Base-by-base conservation (phyloP, 805 yeast species). In the Ogataea nakhonphanomensis region DNA sequence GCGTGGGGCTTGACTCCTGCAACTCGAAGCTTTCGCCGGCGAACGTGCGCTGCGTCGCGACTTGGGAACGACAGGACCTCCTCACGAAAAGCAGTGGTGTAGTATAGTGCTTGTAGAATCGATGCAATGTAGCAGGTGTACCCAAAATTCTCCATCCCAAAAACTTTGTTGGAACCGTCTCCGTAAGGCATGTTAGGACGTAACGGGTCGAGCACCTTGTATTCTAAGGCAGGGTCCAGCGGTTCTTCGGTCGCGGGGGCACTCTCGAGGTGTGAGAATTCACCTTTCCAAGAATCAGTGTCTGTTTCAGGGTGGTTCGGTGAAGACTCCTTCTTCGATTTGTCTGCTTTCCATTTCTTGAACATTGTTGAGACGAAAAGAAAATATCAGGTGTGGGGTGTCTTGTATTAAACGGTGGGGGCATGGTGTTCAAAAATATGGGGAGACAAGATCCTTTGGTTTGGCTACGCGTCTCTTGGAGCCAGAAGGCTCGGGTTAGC, bases 51-150 rank as follows among this genome's bases (percentile, higher is more conserved):
- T 3, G 59, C 49, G 30, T 61, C 64, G 35, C 66, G 61, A 7
- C 53, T 48, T 3, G 84, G 84, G 45, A 69, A 70, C 37, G 66
- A 62, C 35, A 79, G 59, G 1, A 84, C 57, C 38, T 70, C 71
- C 12, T 68, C 62, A 33, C 97, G 74, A 54, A 93, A 88, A 22
- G 73, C 74, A 20, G 74, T 71, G 3, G 91, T 74, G 64, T 84
- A 81, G 67, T 77, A 91, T 8, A 91, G 71, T 50, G 95, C 87
- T 60, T 93, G 99, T 17, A 93, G 65, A 23, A 93, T 85, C 8
- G 96, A 87, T 54, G 93, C 93, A 63, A 95, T 86, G 66, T 91
- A 91, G 65, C 98, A 93, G 0, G 97, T 89, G 59, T 89, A 83
- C 2, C 95, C 95, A 54, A 84, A 84, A 57, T 85, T 85, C 57